These are phyloP conservation scores for Thelonectria discophora DNA, from an alignment of 2,329 filamentous ascomycete species.

Conservation along the genomic window DNA sequence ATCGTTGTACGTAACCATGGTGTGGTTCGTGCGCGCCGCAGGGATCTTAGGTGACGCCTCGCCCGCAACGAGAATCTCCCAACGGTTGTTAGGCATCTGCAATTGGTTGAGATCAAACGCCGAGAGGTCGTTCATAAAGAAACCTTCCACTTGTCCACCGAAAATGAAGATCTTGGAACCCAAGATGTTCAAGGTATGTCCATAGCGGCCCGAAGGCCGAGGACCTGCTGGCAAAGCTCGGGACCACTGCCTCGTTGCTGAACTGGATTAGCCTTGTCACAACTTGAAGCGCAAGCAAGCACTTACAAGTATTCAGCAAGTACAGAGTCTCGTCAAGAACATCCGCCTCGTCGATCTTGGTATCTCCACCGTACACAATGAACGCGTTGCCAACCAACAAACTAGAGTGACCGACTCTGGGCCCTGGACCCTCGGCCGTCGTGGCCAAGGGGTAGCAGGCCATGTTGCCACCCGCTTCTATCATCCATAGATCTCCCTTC, in stretches of 20 bases:
- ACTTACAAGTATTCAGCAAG: constrained; percentile 94
- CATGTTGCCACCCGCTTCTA: constrained; percentile 88
- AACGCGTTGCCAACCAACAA: constrained; percentile 97
- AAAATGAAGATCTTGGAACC: constrained; percentile 98
- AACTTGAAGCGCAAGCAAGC: not conserved
- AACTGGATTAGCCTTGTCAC: constrained; percentile 28
- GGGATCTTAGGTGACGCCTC: constrained; percentile 68
- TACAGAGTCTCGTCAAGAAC: constrained; percentile 94
- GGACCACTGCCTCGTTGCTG: constrained; percentile 98
- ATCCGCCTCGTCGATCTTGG: constrained; percentile 93
- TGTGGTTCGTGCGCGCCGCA: constrained; percentile 93
- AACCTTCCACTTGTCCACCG: constrained; percentile 95
- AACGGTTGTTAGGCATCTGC: constrained; percentile 88
- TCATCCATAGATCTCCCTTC: constrained; percentile 97
- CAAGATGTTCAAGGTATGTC: constrained; percentile 94
- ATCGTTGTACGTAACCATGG: constrained; percentile 90
- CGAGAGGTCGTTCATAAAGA: constrained; percentile 96
- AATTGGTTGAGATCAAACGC: constrained; percentile 96
- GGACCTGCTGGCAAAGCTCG: constrained; percentile 87
- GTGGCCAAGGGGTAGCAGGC: constrained; percentile 92
- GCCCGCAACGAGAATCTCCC: constrained; percentile 87
- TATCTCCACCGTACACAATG: constrained; percentile 98
- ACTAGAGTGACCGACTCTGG: constrained; percentile 92
- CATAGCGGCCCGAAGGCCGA: constrained; percentile 89
- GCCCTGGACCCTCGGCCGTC: constrained; percentile 91